Percentiles rank a stretch among this genome's conserved stretches.
Conservation (phyloP, 73 alveolate species). For the Strombidium stylifer region DNA sequence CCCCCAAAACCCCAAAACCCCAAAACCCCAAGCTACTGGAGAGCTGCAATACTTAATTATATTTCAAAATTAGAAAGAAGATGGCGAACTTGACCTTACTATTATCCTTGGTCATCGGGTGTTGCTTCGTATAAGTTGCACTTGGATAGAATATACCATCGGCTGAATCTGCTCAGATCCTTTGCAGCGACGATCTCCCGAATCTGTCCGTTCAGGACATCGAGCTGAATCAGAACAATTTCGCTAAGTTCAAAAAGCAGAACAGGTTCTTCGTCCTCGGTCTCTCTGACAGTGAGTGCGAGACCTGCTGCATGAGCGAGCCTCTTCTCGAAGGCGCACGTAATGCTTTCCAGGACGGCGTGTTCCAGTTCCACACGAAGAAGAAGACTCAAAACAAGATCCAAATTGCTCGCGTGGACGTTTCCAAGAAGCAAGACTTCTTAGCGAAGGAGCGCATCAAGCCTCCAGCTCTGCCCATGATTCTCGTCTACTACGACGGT, state of each 20-base stretch:
- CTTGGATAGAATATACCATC: too few species aligned
- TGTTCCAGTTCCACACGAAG: slow-evolving; percentile 1
- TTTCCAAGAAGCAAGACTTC: slow-evolving; percentile 5
- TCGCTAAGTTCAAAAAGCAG: slow-evolving; percentile 38
- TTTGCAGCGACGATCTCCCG: slow-evolving; percentile 23
- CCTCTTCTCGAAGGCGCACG: background rate
- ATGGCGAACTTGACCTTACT: background rate
- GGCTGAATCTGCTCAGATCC: background rate
- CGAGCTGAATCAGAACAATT: background rate
- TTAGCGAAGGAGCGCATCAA: slow-evolving; percentile 7
- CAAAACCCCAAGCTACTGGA: too few species aligned
- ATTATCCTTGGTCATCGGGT: too few species aligned
- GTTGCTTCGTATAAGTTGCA: too few species aligned
- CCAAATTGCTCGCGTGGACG: slow-evolving; percentile 8
- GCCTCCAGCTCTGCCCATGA: background rate
- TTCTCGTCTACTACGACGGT: slow-evolving; percentile 20
- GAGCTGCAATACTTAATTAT: too few species aligned
- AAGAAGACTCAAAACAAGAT: background rate
- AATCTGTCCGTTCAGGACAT: slow-evolving; percentile 32
- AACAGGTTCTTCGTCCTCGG: slow-evolving; percentile 34
- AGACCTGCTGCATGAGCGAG: slow-evolving; percentile 41
- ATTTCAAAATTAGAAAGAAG: background rate
- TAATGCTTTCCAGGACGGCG: slow-evolving; percentile 1
- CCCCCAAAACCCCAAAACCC: too few species aligned
- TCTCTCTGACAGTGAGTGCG: slow-evolving; percentile 42